phyloP scores from a whole-genome alignment of 306 rosid species.

The Citrullus mucosospermus region DNA sequence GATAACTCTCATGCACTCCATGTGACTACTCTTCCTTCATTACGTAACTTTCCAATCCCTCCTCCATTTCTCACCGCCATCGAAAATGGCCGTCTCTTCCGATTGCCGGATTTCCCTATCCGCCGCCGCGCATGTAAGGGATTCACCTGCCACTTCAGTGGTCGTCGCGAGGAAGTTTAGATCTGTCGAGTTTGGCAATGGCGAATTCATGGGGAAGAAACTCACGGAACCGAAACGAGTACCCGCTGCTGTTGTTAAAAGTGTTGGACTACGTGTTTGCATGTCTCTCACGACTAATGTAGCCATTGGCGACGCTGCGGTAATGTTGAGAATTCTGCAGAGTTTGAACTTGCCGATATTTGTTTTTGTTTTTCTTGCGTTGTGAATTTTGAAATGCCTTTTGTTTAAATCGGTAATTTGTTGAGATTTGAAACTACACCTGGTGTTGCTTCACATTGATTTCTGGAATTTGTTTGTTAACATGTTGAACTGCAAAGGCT shows the following conservation, averaged over 20 bases:
- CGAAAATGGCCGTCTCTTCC: conserved; percentile 20
- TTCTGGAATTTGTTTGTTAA: not conserved
- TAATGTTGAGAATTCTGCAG: not conserved
- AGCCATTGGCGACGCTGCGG: conserved; percentile 15
- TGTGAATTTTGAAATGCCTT: not conserved
- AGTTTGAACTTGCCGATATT: not conserved
- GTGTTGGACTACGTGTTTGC: conserved; percentile 13
- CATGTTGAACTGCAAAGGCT: not conserved
- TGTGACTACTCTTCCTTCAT: not conserved
- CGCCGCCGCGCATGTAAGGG: conserved; percentile 10
- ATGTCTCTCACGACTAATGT: conserved; percentile 27
- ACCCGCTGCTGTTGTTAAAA: not conserved
- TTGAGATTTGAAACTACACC: not conserved
- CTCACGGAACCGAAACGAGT: conserved; percentile 17
- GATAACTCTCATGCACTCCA: conserved; percentile 34
- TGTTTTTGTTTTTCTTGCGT: not conserved
- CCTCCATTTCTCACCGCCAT: not conserved
- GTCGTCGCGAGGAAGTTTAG: conserved; percentile 17
- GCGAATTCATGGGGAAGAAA: conserved; percentile 41
- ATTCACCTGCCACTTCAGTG: not conserved
- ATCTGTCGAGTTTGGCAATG: conserved; percentile 23
- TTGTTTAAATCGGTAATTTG: not conserved
- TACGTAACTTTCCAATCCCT: not conserved
- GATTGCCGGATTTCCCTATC: conserved; percentile 30
- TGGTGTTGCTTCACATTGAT: not conserved